Evolutionary conservation across 306 rosid species (phyloP).

Genomic region (Pyrus bretschneideri): DNA sequence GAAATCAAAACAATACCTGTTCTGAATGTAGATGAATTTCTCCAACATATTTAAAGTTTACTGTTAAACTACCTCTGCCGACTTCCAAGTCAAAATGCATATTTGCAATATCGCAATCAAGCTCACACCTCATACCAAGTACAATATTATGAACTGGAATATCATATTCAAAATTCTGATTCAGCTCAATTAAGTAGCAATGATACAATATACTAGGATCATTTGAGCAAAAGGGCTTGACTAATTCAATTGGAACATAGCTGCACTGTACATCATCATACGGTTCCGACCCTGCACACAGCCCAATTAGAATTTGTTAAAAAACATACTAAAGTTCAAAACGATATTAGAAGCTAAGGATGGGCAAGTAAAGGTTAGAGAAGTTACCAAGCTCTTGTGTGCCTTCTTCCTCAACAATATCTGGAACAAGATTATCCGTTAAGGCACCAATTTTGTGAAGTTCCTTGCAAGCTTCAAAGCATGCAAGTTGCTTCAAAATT

Average conservation of each 20-base stretch:
- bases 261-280: slow-evolving; percentile 47
- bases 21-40: slow-evolving; percentile 31
- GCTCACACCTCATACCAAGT: slow-evolving; percentile 45
- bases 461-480: slow-evolving; percentile 87
- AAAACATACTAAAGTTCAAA: too few relatives aligned
- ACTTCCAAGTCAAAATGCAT: slow-evolving; percentile 34
- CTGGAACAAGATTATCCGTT: slow-evolving; percentile 72
- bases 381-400: slow-evolving; percentile 46
- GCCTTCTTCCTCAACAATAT: slow-evolving; percentile 48
- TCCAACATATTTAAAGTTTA: slow-evolving; percentile 47
- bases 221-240: slow-evolving; percentile 15
- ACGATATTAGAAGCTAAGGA: neutral
- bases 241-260: slow-evolving; percentile 58
- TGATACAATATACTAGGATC: slow-evolving; percentile 31
- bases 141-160: slow-evolving; percentile 44
- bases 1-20: slow-evolving; percentile 36
- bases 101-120: slow-evolving; percentile 45
- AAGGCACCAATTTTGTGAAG: slow-evolving; percentile 79
- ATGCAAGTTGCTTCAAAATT: slow-evolving; percentile 52
- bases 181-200: slow-evolving; percentile 66
- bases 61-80: slow-evolving; percentile 42
- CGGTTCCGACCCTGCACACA: slow-evolving; percentile 41
- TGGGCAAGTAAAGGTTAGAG: slow-evolving; percentile 9
- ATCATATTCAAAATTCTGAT: slow-evolving; percentile 41
- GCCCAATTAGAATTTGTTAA: neutral